Evolutionary conservation across 108 stramenopile genomes (phyloP).

Genomic region (Hondaea fermentalgiana): DNA sequence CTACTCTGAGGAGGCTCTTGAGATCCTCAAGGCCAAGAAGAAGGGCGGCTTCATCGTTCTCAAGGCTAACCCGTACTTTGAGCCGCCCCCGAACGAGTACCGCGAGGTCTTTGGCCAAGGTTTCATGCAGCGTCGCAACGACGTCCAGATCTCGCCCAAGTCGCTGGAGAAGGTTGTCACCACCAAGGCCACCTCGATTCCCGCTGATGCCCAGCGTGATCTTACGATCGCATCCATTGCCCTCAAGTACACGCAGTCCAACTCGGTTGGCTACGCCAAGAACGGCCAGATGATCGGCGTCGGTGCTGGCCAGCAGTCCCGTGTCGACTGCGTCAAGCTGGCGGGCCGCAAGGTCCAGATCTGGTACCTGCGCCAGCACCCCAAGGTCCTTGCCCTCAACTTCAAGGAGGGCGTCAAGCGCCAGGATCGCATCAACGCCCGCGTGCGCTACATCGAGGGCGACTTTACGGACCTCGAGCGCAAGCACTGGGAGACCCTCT

Average conservation of each 20-base stretch:
- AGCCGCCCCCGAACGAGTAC: slow-evolving; percentile 77
- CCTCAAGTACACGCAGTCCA: slow-evolving; percentile 96
- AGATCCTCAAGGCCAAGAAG: slow-evolving; percentile 89
- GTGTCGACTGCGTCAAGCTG: slow-evolving; percentile 98
- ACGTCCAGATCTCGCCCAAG: slow-evolving; percentile 61
- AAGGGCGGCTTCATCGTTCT: slow-evolving; percentile 93
- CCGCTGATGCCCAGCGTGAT: slow-evolving; percentile 85
- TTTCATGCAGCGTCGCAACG: slow-evolving; percentile 89
- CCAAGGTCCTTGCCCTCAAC: slow-evolving; percentile 81
- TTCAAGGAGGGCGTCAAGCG: slow-evolving; percentile 89
- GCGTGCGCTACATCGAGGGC: slow-evolving; percentile 95
- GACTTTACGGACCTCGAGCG: slow-evolving; percentile 87
- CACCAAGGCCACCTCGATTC: slow-evolving; percentile 47
- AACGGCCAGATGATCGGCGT: slow-evolving; percentile 98
- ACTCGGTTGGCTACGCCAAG: slow-evolving; percentile 89
- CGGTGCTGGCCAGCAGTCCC: slow-evolving; percentile 98
- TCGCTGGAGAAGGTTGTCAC: slow-evolving; percentile 58
- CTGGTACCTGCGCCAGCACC: slow-evolving; percentile 94
- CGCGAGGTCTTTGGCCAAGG: slow-evolving; percentile 95
- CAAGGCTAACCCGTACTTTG: slow-evolving; percentile 69
- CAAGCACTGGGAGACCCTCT: slow-evolving; percentile 72
- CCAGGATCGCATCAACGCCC: slow-evolving; percentile 95
- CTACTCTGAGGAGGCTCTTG: slow-evolving; percentile 86
- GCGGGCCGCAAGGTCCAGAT: slow-evolving; percentile 91
- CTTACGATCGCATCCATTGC: slow-evolving; percentile 89